Conservation (phyloP, 2,329 filamentous ascomycete genomes). For the Colletotrichum abscissum region DNA sequence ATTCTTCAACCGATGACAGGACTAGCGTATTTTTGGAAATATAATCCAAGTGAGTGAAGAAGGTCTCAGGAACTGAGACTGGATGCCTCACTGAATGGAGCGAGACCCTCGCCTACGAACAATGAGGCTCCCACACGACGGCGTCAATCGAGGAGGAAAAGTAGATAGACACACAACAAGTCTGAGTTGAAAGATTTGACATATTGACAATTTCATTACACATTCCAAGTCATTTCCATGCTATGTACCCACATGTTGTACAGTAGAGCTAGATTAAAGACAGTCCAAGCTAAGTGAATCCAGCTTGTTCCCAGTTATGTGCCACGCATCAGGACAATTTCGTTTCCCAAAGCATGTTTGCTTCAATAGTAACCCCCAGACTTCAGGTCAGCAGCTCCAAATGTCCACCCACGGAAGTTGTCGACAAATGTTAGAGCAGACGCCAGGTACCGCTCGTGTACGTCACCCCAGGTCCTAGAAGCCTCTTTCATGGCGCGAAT, state of each 20-base stretch:
- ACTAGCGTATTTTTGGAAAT: no score
- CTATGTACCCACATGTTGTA: conserved; percentile 14
- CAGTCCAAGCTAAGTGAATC: neutral
- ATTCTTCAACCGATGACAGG: no score
- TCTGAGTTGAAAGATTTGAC: neutral
- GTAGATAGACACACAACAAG: no score
- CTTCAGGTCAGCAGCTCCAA: conserved; percentile 38
- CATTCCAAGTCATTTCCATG: conserved; percentile 2
- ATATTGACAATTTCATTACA: neutral
- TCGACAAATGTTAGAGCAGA: conserved; percentile 79
- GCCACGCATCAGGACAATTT: neutral
- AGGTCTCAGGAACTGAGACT: no score
- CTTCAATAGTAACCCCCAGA: neutral
- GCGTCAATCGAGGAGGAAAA: no score
- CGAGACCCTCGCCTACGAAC: no score
- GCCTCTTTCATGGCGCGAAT: conserved; percentile 81
- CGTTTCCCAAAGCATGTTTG: neutral
- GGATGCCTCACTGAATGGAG: no score
- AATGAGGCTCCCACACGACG: no score
- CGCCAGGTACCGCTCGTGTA: conserved; percentile 72
- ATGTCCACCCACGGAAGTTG: conserved; percentile 77
- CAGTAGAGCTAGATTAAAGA: neutral
- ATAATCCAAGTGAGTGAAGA: no score
- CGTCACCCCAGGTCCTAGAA: conserved; percentile 79
- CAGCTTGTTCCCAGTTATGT: neutral